Conservation (phyloP, 768 basidiomycete genomes). For the Boletales sp. region DNA sequence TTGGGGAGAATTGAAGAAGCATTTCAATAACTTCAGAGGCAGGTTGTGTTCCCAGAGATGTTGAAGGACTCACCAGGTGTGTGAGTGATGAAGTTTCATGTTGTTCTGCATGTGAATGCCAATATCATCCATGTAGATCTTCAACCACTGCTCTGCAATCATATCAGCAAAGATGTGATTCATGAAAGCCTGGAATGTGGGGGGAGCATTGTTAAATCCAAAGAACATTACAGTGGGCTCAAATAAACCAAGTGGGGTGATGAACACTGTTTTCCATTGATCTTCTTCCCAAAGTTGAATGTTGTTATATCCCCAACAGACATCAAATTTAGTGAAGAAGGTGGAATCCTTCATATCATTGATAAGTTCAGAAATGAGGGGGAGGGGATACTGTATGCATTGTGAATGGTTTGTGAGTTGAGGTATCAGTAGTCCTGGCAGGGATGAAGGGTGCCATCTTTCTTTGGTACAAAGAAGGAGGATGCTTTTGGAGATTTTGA, state of each 20-base stretch:
- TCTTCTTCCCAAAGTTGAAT: too few species aligned
- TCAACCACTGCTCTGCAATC: too few species aligned
- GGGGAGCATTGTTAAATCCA: too few species aligned
- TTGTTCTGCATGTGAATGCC: too few species aligned
- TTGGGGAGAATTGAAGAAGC: background rate
- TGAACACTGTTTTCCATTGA: too few species aligned
- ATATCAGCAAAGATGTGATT: too few species aligned
- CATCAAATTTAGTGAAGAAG: background rate
- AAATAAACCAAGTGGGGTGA: too few species aligned
- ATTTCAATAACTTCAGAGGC: background rate
- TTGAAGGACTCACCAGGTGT: background rate
- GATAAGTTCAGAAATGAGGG: background rate
- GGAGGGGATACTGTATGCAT: background rate
- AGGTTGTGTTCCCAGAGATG: background rate
- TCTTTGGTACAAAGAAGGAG: background rate
- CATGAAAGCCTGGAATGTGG: too few species aligned
- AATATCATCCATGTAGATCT: too few species aligned
- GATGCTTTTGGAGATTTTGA: background rate
- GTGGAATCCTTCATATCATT: background rate
- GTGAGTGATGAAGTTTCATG: background rate
- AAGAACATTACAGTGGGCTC: too few species aligned
- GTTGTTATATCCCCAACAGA: too few species aligned
- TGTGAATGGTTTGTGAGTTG: background rate
- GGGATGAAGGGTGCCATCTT: background rate
- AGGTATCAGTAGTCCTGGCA: background rate